Base-by-base conservation (phyloP, 164 flowering plant species). In the Nymphaea colorata region DNA sequence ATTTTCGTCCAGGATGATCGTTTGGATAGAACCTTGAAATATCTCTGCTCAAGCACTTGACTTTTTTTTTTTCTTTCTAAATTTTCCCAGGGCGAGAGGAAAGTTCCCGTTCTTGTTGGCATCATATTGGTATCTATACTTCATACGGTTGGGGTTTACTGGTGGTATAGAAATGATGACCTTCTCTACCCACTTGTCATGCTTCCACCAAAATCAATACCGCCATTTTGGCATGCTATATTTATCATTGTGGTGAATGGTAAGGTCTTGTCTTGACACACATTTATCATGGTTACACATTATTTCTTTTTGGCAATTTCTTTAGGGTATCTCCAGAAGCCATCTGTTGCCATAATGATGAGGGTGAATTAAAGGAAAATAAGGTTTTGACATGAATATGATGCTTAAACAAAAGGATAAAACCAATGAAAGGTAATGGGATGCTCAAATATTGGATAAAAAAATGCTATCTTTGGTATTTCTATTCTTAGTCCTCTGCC, bases 201-300 rank as follows among this genome's bases (percentile, higher is more conserved):
- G 92, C 80, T 83, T 69, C 96, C 92, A 67, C 92, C 92, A 55
- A 89, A 83, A 71, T 74, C 80, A 42, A 87, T 87, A 68, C 96
- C 92, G 55, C 96, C 89, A 42, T 89, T 87, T 62, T 87, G 90
- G 96, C 88, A 89, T 76, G 89, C 92, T 43, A 80, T 89, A 64
- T 89, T 89, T 72, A 84, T 87, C 71, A 89, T 89, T 69, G 73
- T 87, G 83, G 89, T 86, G 65, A 89, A 89, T 74, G 96, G 96
- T 89, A 53, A 42, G 76, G 59, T 17, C 62, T 67, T 12, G 42
- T 17, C n/a, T 61, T 61, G 18, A 41, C 17, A 51, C 57, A 51
- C 14, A 8, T 51, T 51, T 15, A 14, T 62, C 59, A 66, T 62
- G 55, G 60, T 18, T 64, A 8, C 60, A n/a, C 18, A 47, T 66